Evolutionary conservation across 306 rosid species (phyloP).

Genomic region (Malus fusca): DNA sequence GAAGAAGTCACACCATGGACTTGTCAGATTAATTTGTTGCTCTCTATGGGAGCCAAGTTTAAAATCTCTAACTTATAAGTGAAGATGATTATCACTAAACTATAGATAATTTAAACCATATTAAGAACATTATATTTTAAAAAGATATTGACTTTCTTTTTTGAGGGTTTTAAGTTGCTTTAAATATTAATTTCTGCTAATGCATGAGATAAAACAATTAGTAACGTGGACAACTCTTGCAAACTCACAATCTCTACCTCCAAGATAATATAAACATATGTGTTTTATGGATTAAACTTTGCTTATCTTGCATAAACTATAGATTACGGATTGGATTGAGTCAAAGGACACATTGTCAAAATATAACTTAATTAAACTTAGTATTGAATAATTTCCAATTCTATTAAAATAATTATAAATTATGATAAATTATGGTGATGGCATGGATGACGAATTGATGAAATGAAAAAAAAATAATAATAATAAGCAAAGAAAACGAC

Average conservation of each 20-base stretch:
- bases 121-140: background rate
- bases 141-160: background rate
- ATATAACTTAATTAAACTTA: background rate
- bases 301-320: background rate
- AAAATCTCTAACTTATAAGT: no score
- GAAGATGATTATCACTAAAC: background rate
- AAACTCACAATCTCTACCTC: background rate
- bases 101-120: background rate
- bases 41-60: no score
- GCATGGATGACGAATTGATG: background rate
- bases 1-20: background rate
- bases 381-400: background rate
- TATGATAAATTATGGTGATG: slow-evolving; percentile 7
- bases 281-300: background rate
- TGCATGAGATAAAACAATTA: background rate
- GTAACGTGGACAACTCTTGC: slow-evolving; percentile 4
- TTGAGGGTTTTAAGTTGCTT: background rate
- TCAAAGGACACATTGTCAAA: slow-evolving; percentile 4
- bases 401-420: background rate
- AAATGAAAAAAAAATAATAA: background rate
- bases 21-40: no score
- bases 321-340: background rate
- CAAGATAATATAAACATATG: background rate
- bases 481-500: background rate
- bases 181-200: background rate